phyloP scores from a whole-genome alignment of 2,329 filamentous ascomycete species.

The Fusarium aywerte region DNA sequence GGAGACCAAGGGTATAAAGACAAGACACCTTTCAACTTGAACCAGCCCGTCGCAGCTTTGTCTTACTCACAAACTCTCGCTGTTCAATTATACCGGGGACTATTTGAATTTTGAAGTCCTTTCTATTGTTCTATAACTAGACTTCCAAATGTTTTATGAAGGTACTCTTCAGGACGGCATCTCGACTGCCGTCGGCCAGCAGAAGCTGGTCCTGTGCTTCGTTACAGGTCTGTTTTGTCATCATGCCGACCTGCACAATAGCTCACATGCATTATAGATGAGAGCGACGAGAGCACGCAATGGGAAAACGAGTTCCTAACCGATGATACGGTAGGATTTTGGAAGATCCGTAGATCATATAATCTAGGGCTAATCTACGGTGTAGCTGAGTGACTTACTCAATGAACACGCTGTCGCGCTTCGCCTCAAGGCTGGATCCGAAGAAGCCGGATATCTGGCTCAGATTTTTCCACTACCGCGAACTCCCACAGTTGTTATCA shows the following conservation, averaged over 20 bases:
- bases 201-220: conserved; percentile 86
- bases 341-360: background rate
- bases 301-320: conserved; percentile 79
- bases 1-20: conserved; percentile 19
- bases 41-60: conserved; percentile 12
- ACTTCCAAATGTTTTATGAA: conserved; percentile 76
- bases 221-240: conserved; percentile 70
- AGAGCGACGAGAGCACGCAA: conserved; percentile 70
- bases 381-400: conserved; percentile 67
- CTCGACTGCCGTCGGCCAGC: conserved; percentile 74
- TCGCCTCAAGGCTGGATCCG: conserved; percentile 75
- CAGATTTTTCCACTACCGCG: conserved; percentile 84
- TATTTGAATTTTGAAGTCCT: background rate
- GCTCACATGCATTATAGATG: conserved; percentile 46
- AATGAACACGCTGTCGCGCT: conserved; percentile 74
- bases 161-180: conserved; percentile 87
- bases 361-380: conserved; percentile 20
- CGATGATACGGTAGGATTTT: conserved; percentile 62
- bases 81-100: background rate
- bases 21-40: conserved; percentile 41
- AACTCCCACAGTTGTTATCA: conserved; percentile 82
- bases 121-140: background rate
- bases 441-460: conserved; percentile 83
- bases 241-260: conserved; percentile 1
- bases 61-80: background rate